A percentile compares a stretch with the other conserved stretches of the same genome.
Evolutionary conservation across 2,329 filamentous ascomycete genomes (phyloP).

Genomic region (Stemphylium lycopersici): DNA sequence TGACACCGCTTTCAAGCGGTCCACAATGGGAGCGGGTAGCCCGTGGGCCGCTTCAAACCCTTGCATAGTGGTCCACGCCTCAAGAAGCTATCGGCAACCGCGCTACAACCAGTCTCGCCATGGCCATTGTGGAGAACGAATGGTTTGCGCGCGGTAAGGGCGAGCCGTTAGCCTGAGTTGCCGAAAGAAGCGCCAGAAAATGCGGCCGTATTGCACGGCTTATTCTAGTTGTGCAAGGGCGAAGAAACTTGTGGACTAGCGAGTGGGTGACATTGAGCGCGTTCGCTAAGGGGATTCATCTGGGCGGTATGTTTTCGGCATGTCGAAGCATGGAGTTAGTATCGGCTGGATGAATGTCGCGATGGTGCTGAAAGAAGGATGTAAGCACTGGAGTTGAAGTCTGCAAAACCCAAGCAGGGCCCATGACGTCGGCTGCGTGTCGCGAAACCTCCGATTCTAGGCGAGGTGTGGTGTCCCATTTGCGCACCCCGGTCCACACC

Average conservation of each 20-base stretch:
- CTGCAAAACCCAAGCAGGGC: background rate
- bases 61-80: background rate
- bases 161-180: background rate
- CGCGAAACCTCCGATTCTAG: background rate
- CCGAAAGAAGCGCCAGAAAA: background rate
- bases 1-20: no score
- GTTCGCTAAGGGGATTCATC: no score
- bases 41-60: background rate
- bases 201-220: background rate
- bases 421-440: constrained; percentile 1
- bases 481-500: no score
- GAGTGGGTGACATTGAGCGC: no score
- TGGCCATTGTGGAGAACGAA: background rate
- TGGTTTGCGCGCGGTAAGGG: background rate
- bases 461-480: no score
- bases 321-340: background rate
- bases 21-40: background rate
- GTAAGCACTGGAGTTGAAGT: background rate
- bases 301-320: background rate
- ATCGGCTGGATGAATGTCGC: background rate
- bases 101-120: background rate
- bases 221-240: no score
- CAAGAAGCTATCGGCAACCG: background rate
- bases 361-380: background rate
- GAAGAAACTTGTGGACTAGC: no score